Conservation (phyloP, 2,329 filamentous ascomycete species). For the Fusarium continuum region DNA sequence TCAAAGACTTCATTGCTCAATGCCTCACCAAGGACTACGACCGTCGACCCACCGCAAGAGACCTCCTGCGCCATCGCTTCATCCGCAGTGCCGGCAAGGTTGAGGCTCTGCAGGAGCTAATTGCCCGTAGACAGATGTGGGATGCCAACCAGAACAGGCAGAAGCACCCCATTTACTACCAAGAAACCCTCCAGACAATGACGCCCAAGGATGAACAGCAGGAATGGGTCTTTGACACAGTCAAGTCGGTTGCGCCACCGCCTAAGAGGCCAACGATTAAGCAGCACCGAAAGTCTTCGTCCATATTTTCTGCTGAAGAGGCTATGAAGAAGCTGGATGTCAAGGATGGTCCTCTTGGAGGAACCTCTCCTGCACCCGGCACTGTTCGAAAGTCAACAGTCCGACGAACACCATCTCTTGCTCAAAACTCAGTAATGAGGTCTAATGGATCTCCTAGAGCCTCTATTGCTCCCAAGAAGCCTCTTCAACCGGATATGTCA, state of each 20-base stretch:
- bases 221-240: constrained; percentile 95
- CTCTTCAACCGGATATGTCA: constrained; percentile 87
- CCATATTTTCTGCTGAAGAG: constrained; percentile 67
- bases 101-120: constrained; percentile 86
- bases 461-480: constrained; percentile 70
- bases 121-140: constrained; percentile 83
- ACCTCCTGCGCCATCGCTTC: constrained; percentile 88
- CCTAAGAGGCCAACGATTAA: constrained; percentile 64
- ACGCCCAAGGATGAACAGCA: constrained; percentile 75
- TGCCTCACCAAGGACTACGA: constrained; percentile 95
- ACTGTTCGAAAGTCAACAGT: constrained; percentile 71
- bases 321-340: constrained; percentile 68
- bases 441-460: constrained; percentile 55
- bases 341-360: constrained; percentile 67
- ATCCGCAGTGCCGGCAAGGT: constrained; percentile 87
- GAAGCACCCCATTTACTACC: constrained; percentile 84
- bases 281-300: constrained; percentile 63
- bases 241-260: constrained; percentile 71
- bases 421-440: constrained; percentile 46
- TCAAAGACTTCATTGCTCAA: constrained; percentile 91
- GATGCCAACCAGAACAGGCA: constrained; percentile 77
- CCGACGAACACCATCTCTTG: constrained; percentile 57
- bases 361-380: constrained; percentile 60
- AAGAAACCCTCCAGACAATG: constrained; percentile 85
- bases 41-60: constrained; percentile 82